These are phyloP conservation scores for Aurantiochytrium sp. DNA, from an alignment of 108 stramenopile genomes.

Conservation along the genomic window DNA sequence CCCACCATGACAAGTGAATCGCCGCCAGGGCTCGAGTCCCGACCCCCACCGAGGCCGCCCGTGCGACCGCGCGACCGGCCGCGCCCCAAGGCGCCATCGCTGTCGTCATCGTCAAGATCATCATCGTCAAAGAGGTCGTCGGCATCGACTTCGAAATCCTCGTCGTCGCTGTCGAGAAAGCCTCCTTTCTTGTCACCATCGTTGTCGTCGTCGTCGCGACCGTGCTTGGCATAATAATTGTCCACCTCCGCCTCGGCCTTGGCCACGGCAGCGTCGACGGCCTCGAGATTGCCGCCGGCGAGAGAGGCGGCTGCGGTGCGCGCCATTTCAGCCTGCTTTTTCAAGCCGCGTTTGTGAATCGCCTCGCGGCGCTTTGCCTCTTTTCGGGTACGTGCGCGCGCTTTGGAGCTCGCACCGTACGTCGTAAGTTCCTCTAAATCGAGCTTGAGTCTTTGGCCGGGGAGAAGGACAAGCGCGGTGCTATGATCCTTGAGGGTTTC, in stretches of 20 bases:
- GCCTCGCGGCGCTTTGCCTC: slow-evolving; percentile 5
- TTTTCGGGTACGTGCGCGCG: not conserved
- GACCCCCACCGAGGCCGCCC: not conserved
- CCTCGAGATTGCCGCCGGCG: not conserved
- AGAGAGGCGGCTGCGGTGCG: not conserved
- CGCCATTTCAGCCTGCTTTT: not conserved
- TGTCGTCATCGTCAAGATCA: not conserved
- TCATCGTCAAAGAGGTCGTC: not conserved
- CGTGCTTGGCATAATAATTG: not conserved
- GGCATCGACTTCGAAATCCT: not conserved
- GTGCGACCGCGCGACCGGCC: too few relatives aligned
- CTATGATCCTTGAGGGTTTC: slow-evolving; percentile 27
- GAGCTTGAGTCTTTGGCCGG: slow-evolving; percentile 22
- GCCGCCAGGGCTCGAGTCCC: not conserved
- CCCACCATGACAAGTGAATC: not conserved
- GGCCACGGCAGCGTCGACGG: not conserved
- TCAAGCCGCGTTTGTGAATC: not conserved
- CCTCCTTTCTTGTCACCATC: not conserved
- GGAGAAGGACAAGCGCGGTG: slow-evolving; percentile 18
- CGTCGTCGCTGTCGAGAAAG: not conserved
- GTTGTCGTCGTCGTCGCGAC: not conserved
- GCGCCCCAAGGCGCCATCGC: not conserved
- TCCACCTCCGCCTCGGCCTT: not conserved
- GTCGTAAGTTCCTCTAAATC: slow-evolving; percentile 7
- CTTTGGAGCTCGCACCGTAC: not conserved